Conservation (phyloP, 768 basidiomycete species). For the Leccinum incarnatum region DNA sequence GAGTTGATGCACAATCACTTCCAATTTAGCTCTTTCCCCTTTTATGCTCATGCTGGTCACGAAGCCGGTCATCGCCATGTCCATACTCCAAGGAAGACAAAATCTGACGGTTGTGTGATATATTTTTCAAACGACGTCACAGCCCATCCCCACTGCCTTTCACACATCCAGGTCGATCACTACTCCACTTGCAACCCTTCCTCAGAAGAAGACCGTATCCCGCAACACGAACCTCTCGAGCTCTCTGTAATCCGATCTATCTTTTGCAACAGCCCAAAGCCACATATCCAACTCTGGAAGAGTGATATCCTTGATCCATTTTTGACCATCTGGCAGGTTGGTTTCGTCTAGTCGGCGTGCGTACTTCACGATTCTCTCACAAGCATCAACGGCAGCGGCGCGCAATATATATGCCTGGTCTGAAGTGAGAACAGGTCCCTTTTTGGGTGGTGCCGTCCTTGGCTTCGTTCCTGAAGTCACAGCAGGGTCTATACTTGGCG, state of each 20-base stretch:
- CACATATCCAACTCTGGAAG: slow-evolving; percentile 68
- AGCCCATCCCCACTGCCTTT: not conserved
- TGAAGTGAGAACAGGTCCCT: slow-evolving; percentile 53
- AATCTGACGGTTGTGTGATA: not conserved
- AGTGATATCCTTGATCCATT: slow-evolving; percentile 56
- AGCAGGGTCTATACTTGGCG: slow-evolving; percentile 1
- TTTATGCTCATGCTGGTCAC: not conserved
- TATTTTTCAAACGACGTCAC: slow-evolving; percentile 2
- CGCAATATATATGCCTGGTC: slow-evolving; percentile 72
- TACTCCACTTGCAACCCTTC: not conserved
- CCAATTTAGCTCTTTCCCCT: slow-evolving; percentile 8
- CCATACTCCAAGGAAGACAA: not conserved
- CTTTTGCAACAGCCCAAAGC: slow-evolving; percentile 84
- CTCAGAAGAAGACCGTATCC: slow-evolving; percentile 67
- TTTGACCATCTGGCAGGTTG: slow-evolving; percentile 25
- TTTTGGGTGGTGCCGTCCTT: slow-evolving; percentile 30
- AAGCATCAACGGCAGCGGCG: slow-evolving; percentile 77
- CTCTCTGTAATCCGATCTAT: slow-evolving; percentile 64
- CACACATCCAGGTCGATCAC: slow-evolving; percentile 1
- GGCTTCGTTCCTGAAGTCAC: slow-evolving; percentile 14
- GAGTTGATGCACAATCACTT: slow-evolving; percentile 1
- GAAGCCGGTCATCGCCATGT: not conserved
- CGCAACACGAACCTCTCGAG: slow-evolving; percentile 65
- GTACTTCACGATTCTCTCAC: slow-evolving; percentile 60
- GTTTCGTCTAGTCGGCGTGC: slow-evolving; percentile 39